Percentiles rank a stretch among this genome's conserved stretches.
Conservation (phyloP, 2,329 filamentous ascomycete genomes). For the Pyrenophora tritici-repentis region DNA sequence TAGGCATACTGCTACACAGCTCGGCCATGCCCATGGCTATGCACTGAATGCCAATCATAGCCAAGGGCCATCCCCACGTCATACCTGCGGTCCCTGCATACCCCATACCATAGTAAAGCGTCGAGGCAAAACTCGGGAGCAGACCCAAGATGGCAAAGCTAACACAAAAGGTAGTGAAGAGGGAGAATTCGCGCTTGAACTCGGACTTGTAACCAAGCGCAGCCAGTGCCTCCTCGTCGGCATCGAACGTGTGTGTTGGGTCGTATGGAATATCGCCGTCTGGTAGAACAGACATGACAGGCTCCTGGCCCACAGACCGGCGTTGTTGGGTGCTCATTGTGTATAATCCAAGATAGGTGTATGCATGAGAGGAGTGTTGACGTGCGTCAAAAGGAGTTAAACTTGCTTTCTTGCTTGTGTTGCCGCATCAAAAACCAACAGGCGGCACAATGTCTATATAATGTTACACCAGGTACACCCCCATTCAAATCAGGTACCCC, state of each 20-base stretch:
- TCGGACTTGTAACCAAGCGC: conserved; percentile 67
- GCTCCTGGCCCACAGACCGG: conserved; percentile 52
- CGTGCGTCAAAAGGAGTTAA: not conserved
- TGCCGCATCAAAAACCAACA: not conserved
- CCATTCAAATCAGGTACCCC: no score
- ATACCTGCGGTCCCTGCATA: conserved; percentile 55
- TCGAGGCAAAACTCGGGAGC: conserved; percentile 72
- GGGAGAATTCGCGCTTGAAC: conserved; percentile 71
- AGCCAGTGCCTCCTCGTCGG: conserved; percentile 66
- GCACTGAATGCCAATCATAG: conserved; percentile 73
- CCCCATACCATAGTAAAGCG: conserved; percentile 70
- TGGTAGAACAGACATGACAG: conserved; percentile 59
- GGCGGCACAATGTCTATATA: no score
- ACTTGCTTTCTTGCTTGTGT: not conserved
- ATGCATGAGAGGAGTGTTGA: conserved; percentile 1
- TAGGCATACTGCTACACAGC: conserved; percentile 74
- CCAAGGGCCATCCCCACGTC: conserved; percentile 77
- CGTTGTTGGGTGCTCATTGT: conserved; percentile 12
- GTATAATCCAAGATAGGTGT: conserved; percentile 6
- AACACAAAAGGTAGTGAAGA: conserved; percentile 77
- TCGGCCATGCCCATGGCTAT: conserved; percentile 70
- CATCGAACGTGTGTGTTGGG: conserved; percentile 51
- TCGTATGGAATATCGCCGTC: conserved; percentile 57
- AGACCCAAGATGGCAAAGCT: conserved; percentile 74
- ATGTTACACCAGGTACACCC: no score